Evolutionary conservation across 192 early-diverging fungal species (phyloP), one percentile per base, ranked within the genome.

Genomic region (Mortierella alpina): DNA sequence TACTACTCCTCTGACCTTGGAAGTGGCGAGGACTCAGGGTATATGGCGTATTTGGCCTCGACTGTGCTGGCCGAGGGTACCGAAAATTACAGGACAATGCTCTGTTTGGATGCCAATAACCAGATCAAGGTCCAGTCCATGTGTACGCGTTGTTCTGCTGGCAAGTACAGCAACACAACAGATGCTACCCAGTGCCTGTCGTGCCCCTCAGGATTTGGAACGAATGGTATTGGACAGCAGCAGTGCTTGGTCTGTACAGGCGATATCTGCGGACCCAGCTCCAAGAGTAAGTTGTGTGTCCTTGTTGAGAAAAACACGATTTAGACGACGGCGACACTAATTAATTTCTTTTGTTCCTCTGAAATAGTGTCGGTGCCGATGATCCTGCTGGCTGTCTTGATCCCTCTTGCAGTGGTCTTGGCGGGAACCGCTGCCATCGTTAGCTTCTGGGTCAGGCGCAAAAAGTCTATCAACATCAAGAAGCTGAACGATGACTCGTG

Each of bases 401-500:
- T 72, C n/a, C 77, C 60, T 52, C 18, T 67, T 15, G 47, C 18
- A 3, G 9, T 56, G 13, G 39, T 46, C 15, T 52, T 63, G 39
- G 53, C 22, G 13, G 17, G 41, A 7, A 17, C 45, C 13, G 17
- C 52, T 6, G 20, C 39, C 2, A 20, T 72, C 2, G 20, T 55
- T 3, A n/a, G n/a, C 6, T 63, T 42, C 18, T 80, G 70, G 77
- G 6, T 69, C 45, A 46, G 49, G 14, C 56, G 70, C 5, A 80
- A 80, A 50, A 47, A 54, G 8, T 63, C 46, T 40, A 56, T 68
- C 51, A 55, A 66, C 9, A 40, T 13, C 7, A 80, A 68, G 59
- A 77, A 64, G 58, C 7, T 80, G 20, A 80, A 80, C 31, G 77
- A 80, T n/a, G 77, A 80, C 20, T 80, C 77, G 8, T 80, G 77